Evolutionary conservation across 768 basidiomycete species (phyloP).

Genomic region (Flagelloscypha sp.): DNA sequence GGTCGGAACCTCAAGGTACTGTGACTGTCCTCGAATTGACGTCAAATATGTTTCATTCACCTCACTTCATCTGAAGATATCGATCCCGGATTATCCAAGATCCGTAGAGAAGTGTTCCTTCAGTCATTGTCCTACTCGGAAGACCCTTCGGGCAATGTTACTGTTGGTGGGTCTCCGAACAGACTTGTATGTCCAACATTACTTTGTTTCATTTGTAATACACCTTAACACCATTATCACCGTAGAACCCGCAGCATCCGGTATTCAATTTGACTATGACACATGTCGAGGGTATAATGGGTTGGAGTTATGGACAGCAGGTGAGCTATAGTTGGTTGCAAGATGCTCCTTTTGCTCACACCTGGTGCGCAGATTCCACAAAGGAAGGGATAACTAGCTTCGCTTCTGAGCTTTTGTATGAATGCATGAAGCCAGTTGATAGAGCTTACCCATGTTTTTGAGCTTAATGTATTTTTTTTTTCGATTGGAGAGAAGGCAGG

Average conservation of each 20-base stretch:
- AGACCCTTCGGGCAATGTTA: constrained; percentile 46
- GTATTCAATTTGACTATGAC: constrained; percentile 69
- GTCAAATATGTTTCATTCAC: not conserved
- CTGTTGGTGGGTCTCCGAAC: constrained; percentile 56
- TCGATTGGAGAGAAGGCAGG: too few species aligned
- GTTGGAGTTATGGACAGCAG: constrained; percentile 69
- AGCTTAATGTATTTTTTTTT: too few species aligned
- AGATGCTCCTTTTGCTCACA: too few species aligned
- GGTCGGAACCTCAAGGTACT: constrained; percentile 9
- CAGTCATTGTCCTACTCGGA: constrained; percentile 59
- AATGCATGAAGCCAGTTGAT: too few species aligned
- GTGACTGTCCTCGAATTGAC: not conserved
- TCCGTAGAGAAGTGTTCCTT: constrained; percentile 42
- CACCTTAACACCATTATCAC: not conserved
- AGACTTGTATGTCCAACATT: constrained; percentile 41
- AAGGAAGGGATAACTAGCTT: too few species aligned
- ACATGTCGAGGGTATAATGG: constrained; percentile 58
- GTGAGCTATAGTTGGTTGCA: too few species aligned
- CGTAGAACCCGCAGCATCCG: constrained; percentile 76
- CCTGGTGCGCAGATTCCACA: too few species aligned
- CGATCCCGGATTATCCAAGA: constrained; percentile 20
- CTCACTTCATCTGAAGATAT: not conserved
- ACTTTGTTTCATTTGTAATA: not conserved
- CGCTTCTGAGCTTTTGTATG: too few species aligned
- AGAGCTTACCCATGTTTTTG: too few species aligned